These are phyloP conservation scores for Pulveroboletus sp. DNA, from an alignment of 1,284 basidiomycete species.

Conservation along the genomic window DNA sequence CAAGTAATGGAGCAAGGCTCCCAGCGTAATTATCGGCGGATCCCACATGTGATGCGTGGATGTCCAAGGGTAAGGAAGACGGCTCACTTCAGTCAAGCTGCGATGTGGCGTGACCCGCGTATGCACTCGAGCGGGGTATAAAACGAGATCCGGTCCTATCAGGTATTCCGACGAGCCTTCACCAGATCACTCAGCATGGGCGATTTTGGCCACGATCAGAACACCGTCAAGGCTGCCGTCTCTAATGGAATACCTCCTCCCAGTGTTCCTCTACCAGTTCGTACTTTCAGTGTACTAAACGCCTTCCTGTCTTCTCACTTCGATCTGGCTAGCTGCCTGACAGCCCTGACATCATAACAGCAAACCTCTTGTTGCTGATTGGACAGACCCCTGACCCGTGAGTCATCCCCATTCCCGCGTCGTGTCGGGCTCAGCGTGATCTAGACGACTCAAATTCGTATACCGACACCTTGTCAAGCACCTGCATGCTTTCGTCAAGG, in stretches of 20 bases:
- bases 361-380: slow-evolving; percentile 52
- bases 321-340: slow-evolving; percentile 46
- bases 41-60: neutral
- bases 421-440: slow-evolving; percentile 2
- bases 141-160: slow-evolving; percentile 10
- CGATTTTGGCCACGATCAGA: slow-evolving; percentile 14
- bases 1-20: neutral
- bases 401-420: slow-evolving; percentile 15
- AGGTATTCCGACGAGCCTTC: neutral
- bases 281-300: neutral
- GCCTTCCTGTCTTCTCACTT: neutral
- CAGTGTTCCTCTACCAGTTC: slow-evolving; percentile 35
- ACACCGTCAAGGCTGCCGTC: slow-evolving; percentile 22
- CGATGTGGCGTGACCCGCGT: neutral
- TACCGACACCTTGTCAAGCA: slow-evolving; percentile 56
- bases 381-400: slow-evolving; percentile 46
- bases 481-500: slow-evolving; percentile 70
- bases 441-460: slow-evolving; percentile 49
- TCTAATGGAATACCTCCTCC: slow-evolving; percentile 38
- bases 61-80: neutral
- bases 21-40: neutral
- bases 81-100: no score
- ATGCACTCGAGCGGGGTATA: neutral
- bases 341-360: slow-evolving; percentile 55
- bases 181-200: slow-evolving; percentile 14